Evolutionary conservation across 768 basidiomycete species (phyloP).

Genomic region (Trametes punicea): DNA sequence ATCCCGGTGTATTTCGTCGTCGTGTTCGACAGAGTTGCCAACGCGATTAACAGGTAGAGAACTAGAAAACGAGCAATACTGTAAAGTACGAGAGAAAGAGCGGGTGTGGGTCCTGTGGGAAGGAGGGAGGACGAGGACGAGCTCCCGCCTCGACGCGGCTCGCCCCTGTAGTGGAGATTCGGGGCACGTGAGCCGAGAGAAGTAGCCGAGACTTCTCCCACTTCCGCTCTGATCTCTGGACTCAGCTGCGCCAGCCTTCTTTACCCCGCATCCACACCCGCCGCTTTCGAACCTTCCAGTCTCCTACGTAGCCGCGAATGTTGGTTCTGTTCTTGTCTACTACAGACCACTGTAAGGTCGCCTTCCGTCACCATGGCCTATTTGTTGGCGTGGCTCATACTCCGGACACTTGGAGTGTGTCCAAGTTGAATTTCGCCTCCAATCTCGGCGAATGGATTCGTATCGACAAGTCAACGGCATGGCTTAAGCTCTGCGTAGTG

Average conservation of each 20-base stretch:
- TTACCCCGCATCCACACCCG: slow-evolving; percentile 4
- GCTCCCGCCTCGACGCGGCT: slow-evolving; percentile 9
- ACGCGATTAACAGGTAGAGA: background rate
- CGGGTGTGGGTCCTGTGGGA: background rate
- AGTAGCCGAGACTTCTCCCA: no score
- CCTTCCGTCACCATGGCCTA: no score
- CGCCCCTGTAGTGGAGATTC: slow-evolving; percentile 10
- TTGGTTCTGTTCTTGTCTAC: background rate
- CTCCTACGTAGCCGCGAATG: background rate
- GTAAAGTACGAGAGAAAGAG: background rate
- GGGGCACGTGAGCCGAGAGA: slow-evolving; percentile 9
- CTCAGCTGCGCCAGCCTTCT: background rate
- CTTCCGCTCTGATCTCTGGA: background rate
- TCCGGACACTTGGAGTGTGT: no score
- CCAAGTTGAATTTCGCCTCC: no score
- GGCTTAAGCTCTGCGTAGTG: no score
- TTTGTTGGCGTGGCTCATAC: no score
- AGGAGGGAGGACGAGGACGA: background rate
- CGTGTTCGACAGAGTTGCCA: background rate
- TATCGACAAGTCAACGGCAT: no score
- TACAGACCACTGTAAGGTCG: background rate
- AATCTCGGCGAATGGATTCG: no score
- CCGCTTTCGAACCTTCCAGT: background rate
- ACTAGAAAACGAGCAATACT: background rate
- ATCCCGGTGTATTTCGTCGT: slow-evolving; percentile 29